A percentile compares a stretch with the other conserved stretches of the same genome.
Conservation (phyloP, 176 grass and related monocot species). For the Calamus simplicifolius region DNA sequence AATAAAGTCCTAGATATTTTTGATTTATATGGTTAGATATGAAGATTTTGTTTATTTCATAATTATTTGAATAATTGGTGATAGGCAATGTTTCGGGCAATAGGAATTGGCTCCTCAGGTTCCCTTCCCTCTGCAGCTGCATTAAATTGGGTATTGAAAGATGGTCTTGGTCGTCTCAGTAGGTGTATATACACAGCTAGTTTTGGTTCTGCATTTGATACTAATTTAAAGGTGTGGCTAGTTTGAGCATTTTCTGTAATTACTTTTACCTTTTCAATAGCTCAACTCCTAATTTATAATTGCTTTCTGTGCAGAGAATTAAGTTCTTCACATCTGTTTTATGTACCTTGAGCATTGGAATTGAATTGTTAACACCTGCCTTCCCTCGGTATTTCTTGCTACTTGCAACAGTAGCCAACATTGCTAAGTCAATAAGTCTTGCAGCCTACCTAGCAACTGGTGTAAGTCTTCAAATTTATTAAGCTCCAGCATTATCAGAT, state of each 20-base stretch:
- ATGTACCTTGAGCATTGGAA: constrained; percentile 1
- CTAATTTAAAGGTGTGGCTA: constrained; percentile 4
- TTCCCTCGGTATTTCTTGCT: constrained; percentile 1
- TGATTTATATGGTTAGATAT: not conserved
- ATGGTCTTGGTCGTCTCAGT: constrained; percentile 5
- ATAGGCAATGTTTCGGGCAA: constrained; percentile 11
- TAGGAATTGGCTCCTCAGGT: not conserved
- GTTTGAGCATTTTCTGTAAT: not conserved
- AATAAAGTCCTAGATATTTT: not conserved
- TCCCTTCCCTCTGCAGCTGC: constrained; percentile 8
- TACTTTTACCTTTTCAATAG: not conserved
- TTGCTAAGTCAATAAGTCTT: constrained; percentile 2
- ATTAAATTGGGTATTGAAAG: constrained; percentile 13
- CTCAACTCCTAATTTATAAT: not conserved
- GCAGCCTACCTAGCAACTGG: constrained; percentile 3
- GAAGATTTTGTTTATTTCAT: not conserved
- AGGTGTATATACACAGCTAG: constrained; percentile 9
- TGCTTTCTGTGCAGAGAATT: not conserved
- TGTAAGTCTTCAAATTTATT: not conserved
- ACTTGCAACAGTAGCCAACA: constrained; percentile 1
- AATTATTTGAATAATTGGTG: not conserved
- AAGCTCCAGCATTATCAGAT: no score
- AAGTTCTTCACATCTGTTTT: constrained; percentile 3
- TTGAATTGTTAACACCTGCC: constrained; percentile 8
- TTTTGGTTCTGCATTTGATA: constrained; percentile 9